phyloP scores from a whole-genome alignment of 345 rosid genomes.

The Syzygium jambos region DNA sequence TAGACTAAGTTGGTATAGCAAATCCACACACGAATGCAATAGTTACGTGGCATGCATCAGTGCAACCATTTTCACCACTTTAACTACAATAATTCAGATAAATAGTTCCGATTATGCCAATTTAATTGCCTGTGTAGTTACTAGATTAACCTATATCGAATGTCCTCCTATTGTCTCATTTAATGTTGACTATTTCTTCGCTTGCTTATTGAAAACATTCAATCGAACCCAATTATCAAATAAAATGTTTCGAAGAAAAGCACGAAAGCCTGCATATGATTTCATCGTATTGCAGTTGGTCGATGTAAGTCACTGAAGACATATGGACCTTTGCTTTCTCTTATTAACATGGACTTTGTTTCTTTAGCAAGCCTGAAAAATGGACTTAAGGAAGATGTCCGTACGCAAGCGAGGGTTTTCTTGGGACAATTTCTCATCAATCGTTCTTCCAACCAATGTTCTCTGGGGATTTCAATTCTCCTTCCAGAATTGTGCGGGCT shows the following conservation, averaged over 20 bases:
- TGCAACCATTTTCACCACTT: neutral
- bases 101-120: neutral
- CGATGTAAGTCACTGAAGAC: neutral
- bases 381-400: neutral
- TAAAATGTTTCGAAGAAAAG: too few relatives aligned
- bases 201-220: neutral
- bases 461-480: accelerated
- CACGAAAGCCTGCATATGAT: neutral
- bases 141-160: neutral
- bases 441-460: neutral
- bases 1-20: neutral
- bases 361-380: neutral
- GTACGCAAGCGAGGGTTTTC: too few relatives aligned
- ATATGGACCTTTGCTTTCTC: neutral
- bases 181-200: neutral
- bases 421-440: accelerated
- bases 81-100: neutral
- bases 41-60: neutral
- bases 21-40: neutral
- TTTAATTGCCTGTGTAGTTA: too few relatives aligned
- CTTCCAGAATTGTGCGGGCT: accelerated
- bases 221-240: too few relatives aligned
- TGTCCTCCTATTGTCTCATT: neutral
- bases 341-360: neutral
- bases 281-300: neutral